A percentile compares a stretch with the other conserved stretches of the same genome.
Conservation (phyloP, 805 yeast species). For the Starmerella bombicola region DNA sequence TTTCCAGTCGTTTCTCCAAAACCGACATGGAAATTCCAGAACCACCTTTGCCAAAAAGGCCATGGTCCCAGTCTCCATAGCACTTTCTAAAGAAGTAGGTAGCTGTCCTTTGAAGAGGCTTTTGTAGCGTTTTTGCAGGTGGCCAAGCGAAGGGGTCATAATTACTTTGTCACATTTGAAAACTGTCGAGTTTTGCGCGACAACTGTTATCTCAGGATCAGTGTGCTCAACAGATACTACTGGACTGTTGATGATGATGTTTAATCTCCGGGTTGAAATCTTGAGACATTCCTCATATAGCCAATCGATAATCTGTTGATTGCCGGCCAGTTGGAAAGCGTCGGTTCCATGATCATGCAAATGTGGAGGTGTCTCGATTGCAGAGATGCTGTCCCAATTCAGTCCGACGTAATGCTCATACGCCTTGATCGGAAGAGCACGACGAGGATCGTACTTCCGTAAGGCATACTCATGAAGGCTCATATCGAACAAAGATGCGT, state of each 20-base stretch:
- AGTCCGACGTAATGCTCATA: slow-evolving; percentile 5
- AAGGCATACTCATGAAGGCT: slow-evolving; percentile 3
- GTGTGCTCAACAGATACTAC: background rate
- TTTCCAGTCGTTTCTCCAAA: background rate
- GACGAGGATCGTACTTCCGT: background rate
- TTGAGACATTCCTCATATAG: background rate
- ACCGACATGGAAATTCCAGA: background rate
- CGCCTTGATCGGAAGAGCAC: background rate
- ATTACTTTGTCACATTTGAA: background rate
- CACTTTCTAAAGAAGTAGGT: background rate
- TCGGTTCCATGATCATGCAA: background rate
- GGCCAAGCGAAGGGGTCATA: slow-evolving; percentile 1
- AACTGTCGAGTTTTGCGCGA: background rate
- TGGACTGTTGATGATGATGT: background rate
- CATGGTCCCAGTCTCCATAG: background rate
- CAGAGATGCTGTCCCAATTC: slow-evolving; percentile 5
- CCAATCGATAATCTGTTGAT: slow-evolving; percentile 1
- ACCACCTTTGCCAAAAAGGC: background rate
- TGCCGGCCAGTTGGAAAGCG: slow-evolving; percentile 5
- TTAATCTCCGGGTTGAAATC: background rate
- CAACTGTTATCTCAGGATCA: background rate
- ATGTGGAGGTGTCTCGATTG: slow-evolving; percentile 8
- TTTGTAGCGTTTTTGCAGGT: background rate
- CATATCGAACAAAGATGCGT: slow-evolving; percentile 7
- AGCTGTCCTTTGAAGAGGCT: background rate